phyloP scores from a whole-genome alignment of 345 rosid species.

The Eucalyptus fibrosa region DNA sequence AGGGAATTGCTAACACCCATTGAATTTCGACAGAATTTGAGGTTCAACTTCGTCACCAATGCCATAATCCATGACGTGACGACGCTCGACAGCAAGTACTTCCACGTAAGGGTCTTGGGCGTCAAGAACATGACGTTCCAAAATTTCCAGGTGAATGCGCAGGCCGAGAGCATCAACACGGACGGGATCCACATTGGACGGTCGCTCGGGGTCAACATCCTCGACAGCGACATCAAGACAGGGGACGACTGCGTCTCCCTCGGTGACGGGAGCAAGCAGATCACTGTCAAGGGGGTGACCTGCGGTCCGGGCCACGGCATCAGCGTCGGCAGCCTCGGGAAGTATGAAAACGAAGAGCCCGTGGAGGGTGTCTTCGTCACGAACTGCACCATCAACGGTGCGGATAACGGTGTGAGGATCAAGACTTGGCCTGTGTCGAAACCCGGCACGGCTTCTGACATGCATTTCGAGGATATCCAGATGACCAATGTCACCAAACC shows the following conservation, averaged over 20 bases:
- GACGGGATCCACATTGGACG: constrained; percentile 59
- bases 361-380: constrained; percentile 12
- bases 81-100: constrained; percentile 27
- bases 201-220: constrained; percentile 10
- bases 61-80: constrained; percentile 10
- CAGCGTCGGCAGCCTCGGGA: constrained; percentile 49
- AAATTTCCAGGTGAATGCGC: constrained; percentile 15
- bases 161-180: constrained; percentile 31
- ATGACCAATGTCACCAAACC: constrained; percentile 16
- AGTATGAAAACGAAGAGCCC: constrained; percentile 11
- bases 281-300: constrained; percentile 4
- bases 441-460: not conserved
- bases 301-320: constrained; percentile 73
- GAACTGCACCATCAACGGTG: constrained; percentile 8
- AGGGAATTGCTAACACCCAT: not conserved
- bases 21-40: constrained; percentile 17
- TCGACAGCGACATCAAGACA: constrained; percentile 16
- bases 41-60: constrained; percentile 23
- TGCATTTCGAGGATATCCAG: constrained; percentile 16
- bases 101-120: constrained; percentile 30
- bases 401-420: constrained; percentile 33
- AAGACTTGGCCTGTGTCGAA: constrained; percentile 41
- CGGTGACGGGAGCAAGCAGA: constrained; percentile 24
- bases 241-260: constrained; percentile 45
- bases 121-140: constrained; percentile 17